phyloP scores from a whole-genome alignment of 306 rosid genomes.

The Clitoria ternatea region DNA sequence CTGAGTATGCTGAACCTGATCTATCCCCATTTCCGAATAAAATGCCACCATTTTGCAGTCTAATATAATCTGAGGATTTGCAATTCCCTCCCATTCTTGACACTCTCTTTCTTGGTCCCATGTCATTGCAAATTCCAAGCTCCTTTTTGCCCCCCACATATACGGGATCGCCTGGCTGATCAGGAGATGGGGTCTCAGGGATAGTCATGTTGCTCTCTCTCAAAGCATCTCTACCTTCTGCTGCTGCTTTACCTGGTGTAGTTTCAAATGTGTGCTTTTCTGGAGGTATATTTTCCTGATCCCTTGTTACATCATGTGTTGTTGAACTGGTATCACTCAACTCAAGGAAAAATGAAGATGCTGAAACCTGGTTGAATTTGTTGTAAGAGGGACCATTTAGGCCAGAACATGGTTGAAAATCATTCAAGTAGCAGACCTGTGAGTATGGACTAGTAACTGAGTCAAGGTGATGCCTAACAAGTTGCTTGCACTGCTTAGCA shows the following conservation, averaged over 20 bases:
- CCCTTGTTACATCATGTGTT: constrained; percentile 40
- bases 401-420: constrained; percentile 47
- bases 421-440: constrained; percentile 72
- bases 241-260: constrained; percentile 68
- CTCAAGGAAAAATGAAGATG: constrained; percentile 56
- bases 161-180: constrained; percentile 46
- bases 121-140: constrained; percentile 55
- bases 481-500: constrained; percentile 80
- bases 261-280: constrained; percentile 60
- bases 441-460: constrained; percentile 97
- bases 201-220: constrained; percentile 73
- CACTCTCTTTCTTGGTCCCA: constrained; percentile 63
- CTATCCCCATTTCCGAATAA: constrained; percentile 59
- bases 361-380: constrained; percentile 50
- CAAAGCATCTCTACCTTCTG: constrained; percentile 57
- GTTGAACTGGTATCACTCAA: constrained; percentile 55
- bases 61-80: constrained; percentile 41
- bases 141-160: constrained; percentile 55
- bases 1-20: constrained; percentile 72
- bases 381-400: constrained; percentile 41
- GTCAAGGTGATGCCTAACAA: constrained; percentile 88
- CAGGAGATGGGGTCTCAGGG: constrained; percentile 75
- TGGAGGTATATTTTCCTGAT: constrained; percentile 88
- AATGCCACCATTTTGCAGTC: constrained; percentile 48
- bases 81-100: constrained; percentile 59